These are phyloP conservation scores for Kwoniella newhampshirensis DNA, from an alignment of 768 basidiomycete genomes.

Conservation along the genomic window DNA sequence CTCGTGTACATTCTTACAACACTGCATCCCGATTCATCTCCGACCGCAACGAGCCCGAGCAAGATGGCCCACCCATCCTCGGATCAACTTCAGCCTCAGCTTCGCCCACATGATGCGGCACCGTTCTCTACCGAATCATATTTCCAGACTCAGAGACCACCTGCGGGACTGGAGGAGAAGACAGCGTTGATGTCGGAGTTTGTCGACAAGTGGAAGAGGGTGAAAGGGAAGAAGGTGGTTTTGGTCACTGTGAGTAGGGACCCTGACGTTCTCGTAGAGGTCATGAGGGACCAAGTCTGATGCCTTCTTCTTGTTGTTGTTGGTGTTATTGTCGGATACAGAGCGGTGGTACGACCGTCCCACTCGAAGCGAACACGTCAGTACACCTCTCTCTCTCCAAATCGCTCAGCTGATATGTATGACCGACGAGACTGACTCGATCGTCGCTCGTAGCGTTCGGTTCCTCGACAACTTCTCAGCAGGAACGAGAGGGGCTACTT, in stretches of 20 bases:
- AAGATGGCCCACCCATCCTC: too few relatives aligned
- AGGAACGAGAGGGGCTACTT: slow-evolving; percentile 96
- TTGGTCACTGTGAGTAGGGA: slow-evolving; percentile 82
- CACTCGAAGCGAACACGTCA: slow-evolving; percentile 98
- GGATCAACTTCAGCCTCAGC: too few relatives aligned
- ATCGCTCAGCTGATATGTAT: not conserved
- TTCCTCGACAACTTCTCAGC: slow-evolving; percentile 99
- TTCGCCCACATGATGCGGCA: slow-evolving; percentile 3
- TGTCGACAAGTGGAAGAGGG: slow-evolving; percentile 63
- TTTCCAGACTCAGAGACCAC: slow-evolving; percentile 82
- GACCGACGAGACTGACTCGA: slow-evolving; percentile 33
- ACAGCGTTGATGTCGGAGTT: slow-evolving; percentile 67
- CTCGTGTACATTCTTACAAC: too few relatives aligned
- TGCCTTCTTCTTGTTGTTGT: not conserved
- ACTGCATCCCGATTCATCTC: too few relatives aligned
- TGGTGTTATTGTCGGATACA: slow-evolving; percentile 54
- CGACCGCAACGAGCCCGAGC: too few relatives aligned
- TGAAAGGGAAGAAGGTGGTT: slow-evolving; percentile 72
- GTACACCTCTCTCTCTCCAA: slow-evolving; percentile 52
- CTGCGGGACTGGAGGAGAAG: slow-evolving; percentile 69
- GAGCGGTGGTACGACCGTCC: slow-evolving; percentile 98
- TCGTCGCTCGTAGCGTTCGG: slow-evolving; percentile 69
- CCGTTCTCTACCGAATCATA: slow-evolving; percentile 82
- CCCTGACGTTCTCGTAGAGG: too few relatives aligned
- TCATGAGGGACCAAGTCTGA: too few relatives aligned